Evolutionary conservation across 2,329 filamentous ascomycete species (phyloP), one percentile per base, ranked within the genome.

Genomic region (Fusarium bactridioides): DNA sequence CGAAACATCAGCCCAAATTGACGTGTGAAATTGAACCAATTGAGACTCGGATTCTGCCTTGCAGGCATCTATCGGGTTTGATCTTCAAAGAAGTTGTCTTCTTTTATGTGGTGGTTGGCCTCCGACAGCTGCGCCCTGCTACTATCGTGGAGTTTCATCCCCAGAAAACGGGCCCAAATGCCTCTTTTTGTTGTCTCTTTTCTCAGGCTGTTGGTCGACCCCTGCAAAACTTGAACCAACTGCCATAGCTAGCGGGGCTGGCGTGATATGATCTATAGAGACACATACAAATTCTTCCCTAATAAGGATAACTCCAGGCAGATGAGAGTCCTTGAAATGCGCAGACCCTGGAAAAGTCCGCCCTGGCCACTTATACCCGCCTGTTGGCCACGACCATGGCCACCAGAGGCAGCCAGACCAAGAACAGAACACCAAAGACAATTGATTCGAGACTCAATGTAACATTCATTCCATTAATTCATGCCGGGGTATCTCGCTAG

Each of bases 401-500:
- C 21, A 9, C 5, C 1, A n/a, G 50, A 67, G 61, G 72, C 59
- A 63, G 48, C 64, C 64, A 37, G n/a, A 38, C 48, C 48, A 57
- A 59, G 27, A 29, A 21, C 19, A 29, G 3, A 21, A 37, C 4
- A 45, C 29, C 10, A 7, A 23, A 4, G 18, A 2, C 29, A 10
- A 10, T 7, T 19, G 23, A 5, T 0, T 4, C 4, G 25, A 38
- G 5, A 16, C 13, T 37, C 18, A 41, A 44, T 13, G 16, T 44
- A 25, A 25, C 4, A 11, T 10, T 43, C 19, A 60, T 44, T 67
- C 40, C 43, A 64, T 65, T 57, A 10, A 58, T 56, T 53, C 38
- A 54, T 72, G 56, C 56, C 41, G 53, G 71, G 71, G 71, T 74
- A 74, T 73, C 71, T 72, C 37, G 44, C 41, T 47, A 45, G 56